Evolutionary conservation across 345 rosid species (phyloP), one percentile per base, ranked within the genome.

Genomic region (Boechera divaricarpa): DNA sequence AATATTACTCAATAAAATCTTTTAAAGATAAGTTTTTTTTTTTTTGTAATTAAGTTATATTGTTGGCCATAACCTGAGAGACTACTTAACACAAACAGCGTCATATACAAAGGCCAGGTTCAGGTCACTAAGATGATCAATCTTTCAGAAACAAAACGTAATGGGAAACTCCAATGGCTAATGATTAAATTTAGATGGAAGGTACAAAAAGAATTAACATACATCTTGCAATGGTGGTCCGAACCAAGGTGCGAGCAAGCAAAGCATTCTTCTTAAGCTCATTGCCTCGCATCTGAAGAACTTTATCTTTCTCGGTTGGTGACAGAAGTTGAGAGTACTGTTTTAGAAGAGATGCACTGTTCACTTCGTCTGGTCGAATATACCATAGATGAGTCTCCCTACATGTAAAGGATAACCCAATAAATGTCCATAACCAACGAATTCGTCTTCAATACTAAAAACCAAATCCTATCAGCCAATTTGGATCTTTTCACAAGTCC

Each of bases 351-450:
- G 89, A 79, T 15, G 59, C 63, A 67, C 86, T 79, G 60, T 78
- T 87, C 69, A 94, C 89, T 78, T 94, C 97, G 68, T 86, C 87
- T 5, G 98, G 97, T 32, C 86, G 28, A 16, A 90, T 53, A 83
- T 85, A 91, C 97, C 97, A 91, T 63, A 91, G 66, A 77, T 92
- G 97, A 51, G 95, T 84, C 79, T 90, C 97, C 90, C 97, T 92
- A 45, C 35, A 71, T 21, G 31, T 21, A 70, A 49, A 15, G 16
- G 15, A 51, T 35, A 31, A 26, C 63, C 39, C 10, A 47, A 15
- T 26, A n/a, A 56, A 42, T 69, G 44, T 65, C 29, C 32, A 70
- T 45, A 33, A 51, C 31, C 13, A 53, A 26, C 3, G 5, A 53
- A 21, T 41, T 68, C 47, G 9, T 11, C 45, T 42, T 44, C 53